Evolutionary conservation across 768 basidiomycete genomes (phyloP).

Genomic region (Cystoderma amianthinum): DNA sequence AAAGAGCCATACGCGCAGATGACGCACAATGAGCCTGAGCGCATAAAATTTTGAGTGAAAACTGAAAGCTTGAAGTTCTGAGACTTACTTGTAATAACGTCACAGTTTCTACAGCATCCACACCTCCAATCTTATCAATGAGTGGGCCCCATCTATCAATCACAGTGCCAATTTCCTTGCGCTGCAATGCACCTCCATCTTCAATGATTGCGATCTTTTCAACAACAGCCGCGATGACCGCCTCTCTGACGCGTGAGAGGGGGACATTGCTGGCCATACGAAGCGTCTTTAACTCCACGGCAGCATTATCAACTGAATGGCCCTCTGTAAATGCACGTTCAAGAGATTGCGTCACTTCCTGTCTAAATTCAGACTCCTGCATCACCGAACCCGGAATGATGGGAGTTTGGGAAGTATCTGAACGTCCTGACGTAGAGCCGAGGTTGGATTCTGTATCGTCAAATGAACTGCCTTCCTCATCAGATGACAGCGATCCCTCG

Average conservation of each 20-base stretch:
- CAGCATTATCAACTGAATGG: conserved; percentile 88
- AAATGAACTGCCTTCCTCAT: conserved; percentile 31
- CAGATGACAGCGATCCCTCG: conserved; percentile 45
- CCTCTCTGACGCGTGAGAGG: conserved; percentile 77
- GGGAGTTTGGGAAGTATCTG: conserved; percentile 37
- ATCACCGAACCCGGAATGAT: conserved; percentile 27
- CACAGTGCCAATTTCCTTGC: conserved; percentile 56
- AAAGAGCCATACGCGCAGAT: conserved; percentile 61
- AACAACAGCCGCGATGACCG: conserved; percentile 82
- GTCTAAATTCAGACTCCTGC: conserved; percentile 63
- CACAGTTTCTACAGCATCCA: conserved; percentile 77
- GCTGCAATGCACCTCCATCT: conserved; percentile 48
- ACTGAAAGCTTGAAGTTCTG: not conserved
- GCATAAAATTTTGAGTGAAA: not conserved
- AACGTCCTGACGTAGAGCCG: conserved; percentile 35
- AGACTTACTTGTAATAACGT: conserved; percentile 63
- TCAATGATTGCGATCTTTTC: conserved; percentile 60
- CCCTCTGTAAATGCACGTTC: conserved; percentile 89
- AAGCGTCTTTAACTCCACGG: conserved; percentile 92
- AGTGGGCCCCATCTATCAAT: conserved; percentile 78
- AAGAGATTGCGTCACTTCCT: conserved; percentile 77
- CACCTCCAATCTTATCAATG: conserved; percentile 74
- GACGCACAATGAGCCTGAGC: conserved; percentile 56
- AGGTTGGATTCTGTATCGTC: conserved; percentile 30
- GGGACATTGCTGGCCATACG: conserved; percentile 96